Evolutionary conservation across 78 protist genomes (phyloP), one percentile per base, ranked within the genome.

Genomic region (Anaeramoeba ignava): DNA sequence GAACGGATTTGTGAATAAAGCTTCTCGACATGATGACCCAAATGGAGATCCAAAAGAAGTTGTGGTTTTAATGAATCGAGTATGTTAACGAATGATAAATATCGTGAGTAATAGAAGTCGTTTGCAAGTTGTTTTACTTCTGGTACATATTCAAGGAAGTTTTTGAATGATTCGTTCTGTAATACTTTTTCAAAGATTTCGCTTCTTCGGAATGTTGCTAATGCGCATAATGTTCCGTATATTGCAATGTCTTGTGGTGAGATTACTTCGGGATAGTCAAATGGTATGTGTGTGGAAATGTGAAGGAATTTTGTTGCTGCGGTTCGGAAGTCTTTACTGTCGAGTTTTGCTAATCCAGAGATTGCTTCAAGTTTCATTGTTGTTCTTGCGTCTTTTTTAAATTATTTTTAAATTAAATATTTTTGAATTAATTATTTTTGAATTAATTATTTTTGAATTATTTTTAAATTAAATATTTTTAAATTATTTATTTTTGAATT

Each of bases 211-310:
- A 93, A 89, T 33, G 96, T 82, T 38, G 95, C 96, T 83, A 93
- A 89, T 34, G 94, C 91, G 80, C 93, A 91, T 2, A 93, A 81
- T 0, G 90, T 94, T 40, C 94, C 95, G 88, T 88, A 90, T 31
- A 84, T 8, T 0, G 94, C 96, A 36, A 93, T 81, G 88, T 93
- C 96, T 37, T 84, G 90, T 42, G 85, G 79, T 12, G 92, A 78
- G 3, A 83, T 23, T 1, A 92, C 84, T 86, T 92, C 39, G 31
- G 1, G 2, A 23, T 3, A 37, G 42, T 36, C 86, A 39, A 0
- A 31, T 3, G 3, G 79, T 2, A 82, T 73, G 81, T 78, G 91
- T 27, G 81, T 39, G 78, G 91, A 79, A 8, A 84, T 34, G 36
- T 87, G 89, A 39, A 93, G 68, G 33, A 92, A 85, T 68, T 83